Evolutionary conservation across 331 rosid species (phyloP), one percentile per base, ranked within the genome.

Genomic region (Malus hybrid): DNA sequence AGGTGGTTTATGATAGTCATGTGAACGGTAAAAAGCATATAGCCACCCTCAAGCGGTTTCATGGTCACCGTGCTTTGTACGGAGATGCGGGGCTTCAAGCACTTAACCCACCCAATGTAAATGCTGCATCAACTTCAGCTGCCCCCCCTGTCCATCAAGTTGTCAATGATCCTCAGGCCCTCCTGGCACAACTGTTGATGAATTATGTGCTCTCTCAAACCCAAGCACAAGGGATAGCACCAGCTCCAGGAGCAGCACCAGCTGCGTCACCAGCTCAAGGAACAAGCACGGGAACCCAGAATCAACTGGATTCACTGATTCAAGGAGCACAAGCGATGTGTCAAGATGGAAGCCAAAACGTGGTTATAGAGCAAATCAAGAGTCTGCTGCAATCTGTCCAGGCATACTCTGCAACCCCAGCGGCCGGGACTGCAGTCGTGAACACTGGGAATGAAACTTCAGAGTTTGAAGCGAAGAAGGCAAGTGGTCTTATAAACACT

Each of bases 131-230:
- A 62, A 76, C 76, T 78, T 83, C 88, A 34, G 70, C 73, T 19
- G 46, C 73, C 10, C 66, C 82, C 33, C 91, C 83, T 74, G 83
- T 86, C 74, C 95, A 81, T 80, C 93, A 85, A 81, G 88, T 85
- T 65, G 83, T 76, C 39, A 87, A 55, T 75, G 97, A 92, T 73
- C 96, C 96, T 22, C 96, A 90, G 79, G 80, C 86, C 71, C 87
- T 88, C 64, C 78, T 92, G 83, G 96, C 93, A 57, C 93, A 88
- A 85, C 85, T 90, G 62, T 67, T 92, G 79, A 71, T 87, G 93
- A 88, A 74, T 44, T 81, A 79, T 10, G 85, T 85, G 10, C 70
- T 87, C 8, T 81, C 96, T 71, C 92, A 88, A 69, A 54, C 78
- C 80, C 87, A 80, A 80, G 84, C 62, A 46, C 76, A 84, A 42